A percentile compares a stretch with the other conserved stretches of the same genome.
Evolutionary conservation across 805 yeast genomes (phyloP).

Genomic region (Suhomyces pyralidae): DNA sequence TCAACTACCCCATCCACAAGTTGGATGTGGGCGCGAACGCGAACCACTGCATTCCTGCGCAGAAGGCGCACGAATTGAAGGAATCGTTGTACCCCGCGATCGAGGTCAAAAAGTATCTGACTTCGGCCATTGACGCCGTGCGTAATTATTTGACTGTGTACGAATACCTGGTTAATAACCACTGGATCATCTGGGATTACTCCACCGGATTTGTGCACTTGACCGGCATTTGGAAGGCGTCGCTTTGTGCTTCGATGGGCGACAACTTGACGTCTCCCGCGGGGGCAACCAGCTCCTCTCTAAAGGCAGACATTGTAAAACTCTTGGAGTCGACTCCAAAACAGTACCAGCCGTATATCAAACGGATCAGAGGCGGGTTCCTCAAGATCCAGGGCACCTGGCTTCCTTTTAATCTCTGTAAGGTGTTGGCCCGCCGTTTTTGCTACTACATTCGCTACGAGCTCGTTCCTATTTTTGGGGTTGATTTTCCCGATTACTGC

Average conservation of each 20-base stretch:
- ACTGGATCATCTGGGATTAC: slow-evolving; percentile 84
- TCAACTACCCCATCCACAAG: slow-evolving; percentile 12
- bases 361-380: slow-evolving; percentile 85
- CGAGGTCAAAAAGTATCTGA: slow-evolving; percentile 55
- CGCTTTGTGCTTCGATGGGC: slow-evolving; percentile 17
- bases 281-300: slow-evolving; percentile 11
- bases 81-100: slow-evolving; percentile 7
- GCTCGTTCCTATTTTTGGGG: slow-evolving; percentile 78
- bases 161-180: slow-evolving; percentile 65
- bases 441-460: slow-evolving; percentile 76
- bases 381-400: slow-evolving; percentile 93
- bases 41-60: slow-evolving; percentile 1
- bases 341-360: slow-evolving; percentile 57
- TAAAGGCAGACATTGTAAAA: slow-evolving; percentile 76
- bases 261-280: slow-evolving; percentile 1
- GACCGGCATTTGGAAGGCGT: slow-evolving; percentile 81
- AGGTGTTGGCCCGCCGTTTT: slow-evolving; percentile 64
- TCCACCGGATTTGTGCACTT: slow-evolving; percentile 81
- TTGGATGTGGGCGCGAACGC: not conserved
- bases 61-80: not conserved
- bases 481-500: slow-evolving; percentile 59
- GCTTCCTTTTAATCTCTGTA: slow-evolving; percentile 73
- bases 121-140: slow-evolving; percentile 60
- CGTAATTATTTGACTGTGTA: slow-evolving; percentile 66
- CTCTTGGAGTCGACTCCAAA: slow-evolving; percentile 61